Conservation (phyloP, 306 rosid species). For the Abrus pulchellus region DNA sequence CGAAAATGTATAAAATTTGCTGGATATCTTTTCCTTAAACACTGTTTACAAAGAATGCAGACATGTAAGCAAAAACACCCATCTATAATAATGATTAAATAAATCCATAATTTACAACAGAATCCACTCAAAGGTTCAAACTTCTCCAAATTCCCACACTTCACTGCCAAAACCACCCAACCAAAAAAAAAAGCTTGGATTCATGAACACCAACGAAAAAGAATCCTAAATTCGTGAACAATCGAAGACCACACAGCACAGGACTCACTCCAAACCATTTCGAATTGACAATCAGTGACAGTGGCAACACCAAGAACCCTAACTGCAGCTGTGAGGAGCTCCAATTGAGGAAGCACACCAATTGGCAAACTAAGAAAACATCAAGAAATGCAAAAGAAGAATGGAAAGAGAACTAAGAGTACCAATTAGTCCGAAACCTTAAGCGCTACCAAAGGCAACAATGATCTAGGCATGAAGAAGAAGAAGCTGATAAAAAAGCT, state of each 20-base stretch:
- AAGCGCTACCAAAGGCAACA: constrained; percentile 17
- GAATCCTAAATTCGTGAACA: not conserved
- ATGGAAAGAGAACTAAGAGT: not conserved
- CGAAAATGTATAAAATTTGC: too few relatives aligned
- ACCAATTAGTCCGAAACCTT: constrained; percentile 30
- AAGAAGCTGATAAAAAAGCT: constrained; percentile 19
- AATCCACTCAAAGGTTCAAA: constrained; percentile 20
- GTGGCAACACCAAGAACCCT: constrained; percentile 50
- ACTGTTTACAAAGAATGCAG: constrained; percentile 21
- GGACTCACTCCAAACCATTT: not conserved
- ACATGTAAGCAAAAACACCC: constrained; percentile 41
- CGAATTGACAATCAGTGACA: constrained; percentile 10
- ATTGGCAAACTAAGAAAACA: constrained; percentile 14
- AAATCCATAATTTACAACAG: constrained; percentile 29
- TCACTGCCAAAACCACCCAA: constrained; percentile 18
- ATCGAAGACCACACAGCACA: not conserved
- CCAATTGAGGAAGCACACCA: constrained; percentile 20
- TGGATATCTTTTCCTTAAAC: too few relatives aligned
- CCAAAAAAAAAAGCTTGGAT: constrained; percentile 13
- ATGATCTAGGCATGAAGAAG: not conserved
- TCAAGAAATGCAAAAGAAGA: not conserved
- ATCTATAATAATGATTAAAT: not conserved
- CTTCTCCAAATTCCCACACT: constrained; percentile 30
- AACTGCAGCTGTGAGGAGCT: not conserved
- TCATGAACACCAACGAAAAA: not conserved